phyloP scores from a whole-genome alignment of 306 rosid species.

The Amphicarpaea edgeworthii region DNA sequence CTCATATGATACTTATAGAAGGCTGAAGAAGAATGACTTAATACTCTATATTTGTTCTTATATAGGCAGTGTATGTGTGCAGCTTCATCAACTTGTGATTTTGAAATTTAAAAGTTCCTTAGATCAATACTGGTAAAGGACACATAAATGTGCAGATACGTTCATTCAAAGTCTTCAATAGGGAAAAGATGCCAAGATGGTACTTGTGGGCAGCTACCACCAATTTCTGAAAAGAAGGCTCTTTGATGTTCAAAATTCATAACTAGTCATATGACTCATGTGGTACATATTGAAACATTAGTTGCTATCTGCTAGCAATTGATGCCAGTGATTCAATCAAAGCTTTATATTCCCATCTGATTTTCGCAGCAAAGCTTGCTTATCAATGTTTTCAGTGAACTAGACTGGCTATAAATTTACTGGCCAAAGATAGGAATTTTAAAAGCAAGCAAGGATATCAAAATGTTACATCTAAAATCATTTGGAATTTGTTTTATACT shows the following conservation, averaged over 20 bases:
- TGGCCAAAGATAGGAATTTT: background rate
- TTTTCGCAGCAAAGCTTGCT: background rate
- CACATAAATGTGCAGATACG: background rate
- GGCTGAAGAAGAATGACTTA: background rate
- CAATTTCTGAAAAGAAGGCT: background rate
- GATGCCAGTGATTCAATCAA: background rate
- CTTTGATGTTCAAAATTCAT: background rate
- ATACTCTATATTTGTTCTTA: conserved; percentile 7
- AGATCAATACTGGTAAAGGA: background rate
- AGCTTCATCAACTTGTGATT: background rate
- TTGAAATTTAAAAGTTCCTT: background rate
- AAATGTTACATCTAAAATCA: background rate
- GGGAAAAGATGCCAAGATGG: conserved; percentile 5
- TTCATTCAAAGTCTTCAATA: background rate
- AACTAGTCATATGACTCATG: background rate
- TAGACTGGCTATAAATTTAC: background rate
- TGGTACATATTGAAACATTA: background rate
- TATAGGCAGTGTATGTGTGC: background rate
- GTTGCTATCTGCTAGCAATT: background rate
- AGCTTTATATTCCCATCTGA: background rate
- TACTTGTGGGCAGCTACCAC: background rate
- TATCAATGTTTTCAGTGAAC: background rate
- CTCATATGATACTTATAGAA: background rate
- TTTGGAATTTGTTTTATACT: background rate
- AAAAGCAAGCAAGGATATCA: background rate